Percentiles rank a stretch among this genome's conserved stretches.
Evolutionary conservation across 305 asterid species (phyloP).

Genomic region (Plantago lanceolata): DNA sequence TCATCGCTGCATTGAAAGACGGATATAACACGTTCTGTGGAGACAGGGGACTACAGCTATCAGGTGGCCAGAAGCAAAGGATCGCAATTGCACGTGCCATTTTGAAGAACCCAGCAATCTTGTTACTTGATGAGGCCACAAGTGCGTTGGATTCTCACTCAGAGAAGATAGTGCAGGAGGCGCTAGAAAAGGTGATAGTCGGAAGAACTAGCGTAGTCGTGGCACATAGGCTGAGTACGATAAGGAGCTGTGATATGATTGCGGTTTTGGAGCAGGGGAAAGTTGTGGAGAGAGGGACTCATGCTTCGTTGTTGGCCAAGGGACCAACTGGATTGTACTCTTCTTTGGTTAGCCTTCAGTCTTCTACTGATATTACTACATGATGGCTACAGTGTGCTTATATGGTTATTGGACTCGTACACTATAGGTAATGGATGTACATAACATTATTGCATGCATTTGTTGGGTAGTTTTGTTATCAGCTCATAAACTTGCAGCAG

Average conservation of each 20-base stretch:
- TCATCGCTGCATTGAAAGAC: conserved; percentile 56
- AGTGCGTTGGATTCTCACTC: conserved; percentile 84
- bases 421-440: neutral
- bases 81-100: conserved; percentile 88
- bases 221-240: conserved; percentile 77
- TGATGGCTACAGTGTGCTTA: neutral
- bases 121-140: conserved; percentile 79
- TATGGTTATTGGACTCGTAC: neutral
- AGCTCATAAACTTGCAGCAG: conserved; percentile 5
- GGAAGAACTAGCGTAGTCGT: conserved; percentile 86
- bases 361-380: neutral
- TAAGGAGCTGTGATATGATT: conserved; percentile 61
- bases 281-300: conserved; percentile 74
- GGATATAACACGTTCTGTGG: conserved; percentile 86
- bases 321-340: conserved; percentile 66
- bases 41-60: conserved; percentile 74
- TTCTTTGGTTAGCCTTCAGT: conserved; percentile 68
- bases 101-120: conserved; percentile 54
- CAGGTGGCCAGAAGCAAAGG: conserved; percentile 92
- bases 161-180: conserved; percentile 81
- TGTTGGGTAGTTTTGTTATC: neutral
- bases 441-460: neutral
- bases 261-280: conserved; percentile 73
- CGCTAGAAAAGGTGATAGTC: conserved; percentile 74
- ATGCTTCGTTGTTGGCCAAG: conserved; percentile 52